Evolutionary conservation across 352 stramenopile genomes (phyloP).

Genomic region (Globisporangium acanthophoron): DNA sequence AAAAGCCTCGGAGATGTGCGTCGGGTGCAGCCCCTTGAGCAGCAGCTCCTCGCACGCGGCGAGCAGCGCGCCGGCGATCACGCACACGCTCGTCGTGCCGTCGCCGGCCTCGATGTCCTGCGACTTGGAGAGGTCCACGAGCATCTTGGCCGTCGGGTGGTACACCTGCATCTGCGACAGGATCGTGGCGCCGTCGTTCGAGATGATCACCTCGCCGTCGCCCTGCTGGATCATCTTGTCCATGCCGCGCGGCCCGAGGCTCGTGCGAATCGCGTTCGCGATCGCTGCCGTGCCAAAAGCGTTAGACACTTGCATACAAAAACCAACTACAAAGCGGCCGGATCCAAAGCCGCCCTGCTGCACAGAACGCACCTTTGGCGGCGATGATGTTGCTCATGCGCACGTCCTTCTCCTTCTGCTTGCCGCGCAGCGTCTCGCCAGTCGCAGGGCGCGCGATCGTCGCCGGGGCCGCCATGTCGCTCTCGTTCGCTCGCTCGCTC

Average conservation of each 20-base stretch:
- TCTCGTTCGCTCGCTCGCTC: neutral
- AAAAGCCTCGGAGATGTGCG: conserved; percentile 97
- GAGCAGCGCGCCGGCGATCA: conserved; percentile 98
- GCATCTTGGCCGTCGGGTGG: conserved; percentile 99
- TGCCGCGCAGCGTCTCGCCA: conserved; percentile 78
- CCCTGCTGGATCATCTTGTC: conserved; percentile 99
- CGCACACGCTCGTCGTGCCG: conserved; percentile 97
- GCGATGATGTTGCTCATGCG: conserved; percentile 98
- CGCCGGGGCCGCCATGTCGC: conserved; percentile 16
- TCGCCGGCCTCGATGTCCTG: conserved; percentile 99
- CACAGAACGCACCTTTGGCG: conserved; percentile 85
- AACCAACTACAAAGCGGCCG: too few relatives aligned
- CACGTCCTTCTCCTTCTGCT: conserved; percentile 98
- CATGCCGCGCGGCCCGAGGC: conserved; percentile 97
- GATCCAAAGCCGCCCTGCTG: neutral
- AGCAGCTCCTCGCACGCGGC: conserved; percentile 91
- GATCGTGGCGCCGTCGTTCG: conserved; percentile 99
- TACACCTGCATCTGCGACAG: conserved; percentile 97
- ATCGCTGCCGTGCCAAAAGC: conserved; percentile 69
- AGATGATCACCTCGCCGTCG: conserved; percentile 99
- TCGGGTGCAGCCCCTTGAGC: conserved; percentile 97
- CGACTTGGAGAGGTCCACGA: conserved; percentile 98
- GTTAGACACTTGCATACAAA: neutral
- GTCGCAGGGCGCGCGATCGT: conserved; percentile 49
- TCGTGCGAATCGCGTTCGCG: conserved; percentile 97